Base-by-base conservation (phyloP, 805 yeast species). In the Ogataea kodamae region DNA sequence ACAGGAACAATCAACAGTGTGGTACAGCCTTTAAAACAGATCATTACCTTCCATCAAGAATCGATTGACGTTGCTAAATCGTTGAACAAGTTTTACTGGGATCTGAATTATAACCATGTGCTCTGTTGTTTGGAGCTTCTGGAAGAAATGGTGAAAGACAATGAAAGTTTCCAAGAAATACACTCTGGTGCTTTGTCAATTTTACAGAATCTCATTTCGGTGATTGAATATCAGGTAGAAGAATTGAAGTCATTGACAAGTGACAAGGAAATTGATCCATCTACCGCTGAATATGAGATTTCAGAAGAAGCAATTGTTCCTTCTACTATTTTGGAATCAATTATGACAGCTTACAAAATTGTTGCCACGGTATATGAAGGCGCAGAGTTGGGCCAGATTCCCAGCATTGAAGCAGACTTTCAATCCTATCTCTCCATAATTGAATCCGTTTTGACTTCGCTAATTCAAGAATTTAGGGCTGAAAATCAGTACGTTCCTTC, bases 61-160 rank as follows among this genome's bases (percentile, higher is more conserved):
- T 63, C 73, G 0, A 40, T 68, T 9, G 46, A 49, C 4, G 39
- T 49, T 3, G 53, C 59, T 1, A 21, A 28, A 2, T 25, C 25
- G 3, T 25, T 33, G 10, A 25, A 21, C 11, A 21, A 19, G 5
- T 29, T 46, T 12, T 63, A 69, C 3, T 52, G 61, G 53, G 80
- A 74, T 44, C 54, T 74, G 28, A 51, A 64, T 18, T 72, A 59
- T 50, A 74, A 74, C 42, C 52, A 67, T 8, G 73, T 67, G 0
- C 47, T 73, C 26, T 72, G 67, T 6, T 70, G 70, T 42, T 63
- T 65, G 18, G 77, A 73, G 41, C 59, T 60, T 7, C 52, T 72
- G 22, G 79, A 74, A 33, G 54, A 45, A n/a, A 18, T 45, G 9
- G 50, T 48, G 4, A 59, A 56, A 9, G 45, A 43, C 5, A 22